A percentile compares a stretch with the other conserved stretches of the same genome.
phyloP scores from a whole-genome alignment of 257 asterid species.

The Forsythia suspensa region DNA sequence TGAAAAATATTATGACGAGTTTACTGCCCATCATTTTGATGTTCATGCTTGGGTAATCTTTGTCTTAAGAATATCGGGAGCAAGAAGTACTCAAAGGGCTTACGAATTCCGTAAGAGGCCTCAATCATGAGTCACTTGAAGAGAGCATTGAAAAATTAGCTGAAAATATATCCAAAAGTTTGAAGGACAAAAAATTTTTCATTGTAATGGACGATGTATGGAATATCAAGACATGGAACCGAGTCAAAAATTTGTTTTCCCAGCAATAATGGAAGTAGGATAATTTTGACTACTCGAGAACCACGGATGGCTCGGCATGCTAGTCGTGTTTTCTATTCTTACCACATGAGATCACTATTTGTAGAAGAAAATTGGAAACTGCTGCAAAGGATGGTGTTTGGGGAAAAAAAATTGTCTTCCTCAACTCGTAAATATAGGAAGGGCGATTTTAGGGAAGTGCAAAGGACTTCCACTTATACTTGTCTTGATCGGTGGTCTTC shows the following conservation, averaged over 20 bases:
- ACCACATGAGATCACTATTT: no score
- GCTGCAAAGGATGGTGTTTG: not conserved
- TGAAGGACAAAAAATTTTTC: no score
- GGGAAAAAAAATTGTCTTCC: no score
- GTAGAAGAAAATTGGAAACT: not conserved
- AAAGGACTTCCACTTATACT: no score
- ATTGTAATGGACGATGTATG: not conserved
- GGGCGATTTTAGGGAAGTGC: not conserved
- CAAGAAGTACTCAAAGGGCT: not conserved
- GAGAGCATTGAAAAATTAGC: no score
- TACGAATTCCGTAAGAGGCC: not conserved
- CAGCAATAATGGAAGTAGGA: not conserved
- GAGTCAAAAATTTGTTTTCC: not conserved
- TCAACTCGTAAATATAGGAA: not conserved
- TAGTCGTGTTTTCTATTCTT: no score
- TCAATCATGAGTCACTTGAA: not conserved
- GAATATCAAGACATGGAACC: no score
- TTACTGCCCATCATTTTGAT: not conserved
- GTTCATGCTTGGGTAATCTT: slow-evolving; percentile 18
- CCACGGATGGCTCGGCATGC: no score
- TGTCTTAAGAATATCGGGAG: not conserved
- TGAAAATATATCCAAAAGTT: no score
- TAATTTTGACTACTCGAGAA: not conserved
- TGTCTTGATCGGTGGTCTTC: no score
- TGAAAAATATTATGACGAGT: slow-evolving; percentile 18